Percentiles rank a stretch among this genome's conserved stretches.
These are phyloP conservation scores for Cryptococcus sp. DNA, from an alignment of 1,284 basidiomycete genomes.

Conservation along the genomic window DNA sequence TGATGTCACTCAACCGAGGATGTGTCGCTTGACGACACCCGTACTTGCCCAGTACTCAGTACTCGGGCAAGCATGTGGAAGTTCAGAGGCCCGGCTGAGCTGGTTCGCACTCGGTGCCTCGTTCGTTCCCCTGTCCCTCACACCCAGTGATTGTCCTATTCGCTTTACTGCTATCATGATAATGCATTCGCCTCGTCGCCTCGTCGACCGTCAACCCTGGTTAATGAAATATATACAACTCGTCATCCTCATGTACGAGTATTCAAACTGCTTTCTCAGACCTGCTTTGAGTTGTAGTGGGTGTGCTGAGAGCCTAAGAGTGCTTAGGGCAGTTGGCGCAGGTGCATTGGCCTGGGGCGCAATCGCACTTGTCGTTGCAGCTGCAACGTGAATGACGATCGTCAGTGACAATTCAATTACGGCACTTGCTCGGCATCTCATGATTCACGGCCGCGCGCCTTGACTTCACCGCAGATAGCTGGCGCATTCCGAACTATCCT, in stretches of 20 bases:
- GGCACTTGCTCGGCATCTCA: too few relatives aligned
- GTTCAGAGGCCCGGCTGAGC: slow-evolving; percentile 48
- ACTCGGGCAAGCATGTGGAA: slow-evolving; percentile 32
- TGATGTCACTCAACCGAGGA: slow-evolving; percentile 45
- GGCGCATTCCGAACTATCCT: too few relatives aligned
- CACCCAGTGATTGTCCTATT: too few relatives aligned
- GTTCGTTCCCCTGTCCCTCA: not conserved
- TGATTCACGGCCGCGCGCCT: not conserved
- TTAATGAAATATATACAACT: not conserved
- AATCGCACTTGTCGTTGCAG: slow-evolving; percentile 20
- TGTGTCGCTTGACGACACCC: slow-evolving; percentile 26
- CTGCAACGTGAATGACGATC: not conserved
- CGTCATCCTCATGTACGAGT: not conserved
- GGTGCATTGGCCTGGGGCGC: slow-evolving; percentile 30
- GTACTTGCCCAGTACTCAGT: slow-evolving; percentile 19
- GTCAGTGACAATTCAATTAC: too few relatives aligned
- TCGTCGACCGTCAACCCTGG: not conserved
- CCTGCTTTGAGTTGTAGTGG: not conserved
- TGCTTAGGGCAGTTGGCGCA: slow-evolving; percentile 24
- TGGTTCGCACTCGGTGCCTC: slow-evolving; percentile 13
- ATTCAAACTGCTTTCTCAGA: too few relatives aligned
- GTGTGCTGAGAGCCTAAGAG: not conserved
- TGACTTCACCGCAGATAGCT: too few relatives aligned
- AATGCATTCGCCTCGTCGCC: too few relatives aligned
- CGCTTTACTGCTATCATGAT: too few relatives aligned